These are phyloP conservation scores for Pythium brachiatum DNA, from an alignment of 352 stramenopile species.

Conservation along the genomic window DNA sequence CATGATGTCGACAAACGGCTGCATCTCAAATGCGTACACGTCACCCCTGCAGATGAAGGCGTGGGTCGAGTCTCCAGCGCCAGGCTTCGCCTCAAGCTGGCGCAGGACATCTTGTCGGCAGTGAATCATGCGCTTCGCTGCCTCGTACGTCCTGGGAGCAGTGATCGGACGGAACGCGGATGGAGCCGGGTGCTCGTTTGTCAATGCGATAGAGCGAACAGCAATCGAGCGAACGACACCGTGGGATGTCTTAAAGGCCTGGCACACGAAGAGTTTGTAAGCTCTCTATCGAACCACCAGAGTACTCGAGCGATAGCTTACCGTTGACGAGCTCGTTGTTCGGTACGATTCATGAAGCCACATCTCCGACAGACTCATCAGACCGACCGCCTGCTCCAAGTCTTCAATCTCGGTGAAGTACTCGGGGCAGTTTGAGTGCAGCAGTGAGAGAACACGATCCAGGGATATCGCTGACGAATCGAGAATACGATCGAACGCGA, in stretches of 20 bases:
- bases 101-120: slow-evolving; percentile 44
- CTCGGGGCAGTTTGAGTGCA: slow-evolving; percentile 69
- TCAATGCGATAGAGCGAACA: slow-evolving; percentile 61
- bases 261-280: not conserved
- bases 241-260: slow-evolving; percentile 60
- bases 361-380: slow-evolving; percentile 71
- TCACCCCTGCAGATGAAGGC: slow-evolving; percentile 48
- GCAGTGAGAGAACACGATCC: slow-evolving; percentile 55
- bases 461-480: slow-evolving; percentile 51
- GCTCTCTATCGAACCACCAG: not conserved
- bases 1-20: slow-evolving; percentile 61
- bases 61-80: not conserved
- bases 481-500: slow-evolving; percentile 49
- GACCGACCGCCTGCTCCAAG: slow-evolving; percentile 47
- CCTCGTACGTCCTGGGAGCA: slow-evolving; percentile 44
- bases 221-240: slow-evolving; percentile 54
- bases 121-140: slow-evolving; percentile 19
- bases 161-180: slow-evolving; percentile 75
- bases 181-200: slow-evolving; percentile 63
- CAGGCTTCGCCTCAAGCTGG: slow-evolving; percentile 35
- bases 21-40: slow-evolving; percentile 63
- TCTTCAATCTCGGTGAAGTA: slow-evolving; percentile 82
- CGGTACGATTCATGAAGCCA: slow-evolving; percentile 57
- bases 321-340: slow-evolving; percentile 42
- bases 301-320: slow-evolving; percentile 17